Percentiles rank a stretch among this genome's conserved stretches.
Evolutionary conservation across 208 protist genomes (phyloP).

Genomic region (Acanthamoeba sp.): DNA sequence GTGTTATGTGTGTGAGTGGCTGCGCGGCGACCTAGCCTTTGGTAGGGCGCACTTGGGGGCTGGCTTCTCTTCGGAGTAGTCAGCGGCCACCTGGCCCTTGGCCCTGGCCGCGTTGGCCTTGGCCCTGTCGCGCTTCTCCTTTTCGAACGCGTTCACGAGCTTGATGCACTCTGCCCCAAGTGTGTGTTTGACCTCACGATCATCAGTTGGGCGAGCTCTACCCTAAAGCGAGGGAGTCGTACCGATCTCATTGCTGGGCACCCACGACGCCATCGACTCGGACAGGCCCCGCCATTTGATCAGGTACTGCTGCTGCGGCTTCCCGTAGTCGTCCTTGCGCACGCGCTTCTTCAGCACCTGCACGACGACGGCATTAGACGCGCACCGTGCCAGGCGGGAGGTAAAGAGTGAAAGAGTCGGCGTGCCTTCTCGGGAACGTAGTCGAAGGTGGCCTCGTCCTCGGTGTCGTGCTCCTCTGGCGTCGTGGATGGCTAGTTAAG

Average conservation of each 20-base stretch:
- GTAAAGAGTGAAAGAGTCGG: background rate
- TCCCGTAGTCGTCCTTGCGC: background rate
- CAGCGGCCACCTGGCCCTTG: background rate
- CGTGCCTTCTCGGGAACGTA: background rate
- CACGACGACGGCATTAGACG: background rate
- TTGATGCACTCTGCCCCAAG: constrained; percentile 1
- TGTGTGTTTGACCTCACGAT: background rate
- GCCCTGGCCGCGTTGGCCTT: background rate
- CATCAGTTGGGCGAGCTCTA: background rate
- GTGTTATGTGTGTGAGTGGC: too few species aligned
- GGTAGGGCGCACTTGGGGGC: constrained; percentile 13
- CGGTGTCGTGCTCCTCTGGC: background rate
- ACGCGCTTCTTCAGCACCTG: constrained; percentile 29
- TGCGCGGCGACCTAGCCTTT: too few species aligned
- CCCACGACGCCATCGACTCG: background rate
- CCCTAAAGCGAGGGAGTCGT: background rate
- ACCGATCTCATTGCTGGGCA: background rate
- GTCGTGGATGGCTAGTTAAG: too few species aligned
- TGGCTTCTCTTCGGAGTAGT: background rate
- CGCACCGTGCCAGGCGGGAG: too few species aligned
- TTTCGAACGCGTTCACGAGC: constrained; percentile 30
- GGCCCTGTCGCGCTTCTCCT: background rate
- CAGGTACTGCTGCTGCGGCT: background rate
- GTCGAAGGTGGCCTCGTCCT: background rate
- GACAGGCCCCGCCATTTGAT: constrained; percentile 22